These are phyloP conservation scores for Rhizopus sp. DNA, from an alignment of 371 early-diverging fungal genomes.

Conservation along the genomic window DNA sequence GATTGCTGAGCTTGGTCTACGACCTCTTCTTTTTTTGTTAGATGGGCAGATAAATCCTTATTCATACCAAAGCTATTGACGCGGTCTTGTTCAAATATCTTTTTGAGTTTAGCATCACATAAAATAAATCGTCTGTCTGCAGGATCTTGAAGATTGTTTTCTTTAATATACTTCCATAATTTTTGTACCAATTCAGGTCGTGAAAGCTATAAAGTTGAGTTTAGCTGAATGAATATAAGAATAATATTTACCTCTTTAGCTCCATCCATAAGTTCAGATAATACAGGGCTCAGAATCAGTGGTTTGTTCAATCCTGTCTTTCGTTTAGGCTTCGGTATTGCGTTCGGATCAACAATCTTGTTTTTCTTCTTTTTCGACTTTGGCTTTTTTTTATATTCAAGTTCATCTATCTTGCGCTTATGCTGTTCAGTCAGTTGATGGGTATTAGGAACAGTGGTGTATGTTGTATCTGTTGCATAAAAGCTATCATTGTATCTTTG, in stretches of 20 bases:
- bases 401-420: background rate
- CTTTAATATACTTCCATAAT: slow-evolving; percentile 63
- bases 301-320: slow-evolving; percentile 57
- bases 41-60: slow-evolving; percentile 53
- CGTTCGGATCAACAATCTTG: slow-evolving; percentile 41
- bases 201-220: slow-evolving; percentile 42
- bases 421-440: slow-evolving; percentile 11
- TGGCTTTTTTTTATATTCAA: slow-evolving; percentile 17
- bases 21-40: slow-evolving; percentile 42
- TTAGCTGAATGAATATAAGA: background rate
- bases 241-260: slow-evolving; percentile 41
- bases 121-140: slow-evolving; percentile 55
- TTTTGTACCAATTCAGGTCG: slow-evolving; percentile 58
- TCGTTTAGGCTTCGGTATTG: slow-evolving; percentile 51
- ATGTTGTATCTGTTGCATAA: slow-evolving; percentile 14
- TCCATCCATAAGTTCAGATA: slow-evolving; percentile 52
- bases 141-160: slow-evolving; percentile 62
- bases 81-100: slow-evolving; percentile 52
- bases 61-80: slow-evolving; percentile 63
- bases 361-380: slow-evolving; percentile 22
- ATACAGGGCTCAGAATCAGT: slow-evolving; percentile 46
- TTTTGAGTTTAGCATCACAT: slow-evolving; percentile 54
- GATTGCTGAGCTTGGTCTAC: background rate
- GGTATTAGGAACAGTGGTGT: background rate
- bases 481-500: slow-evolving; percentile 24